phyloP scores from a whole-genome alignment of 345 rosid species.

The Ceriops zippeliana region DNA sequence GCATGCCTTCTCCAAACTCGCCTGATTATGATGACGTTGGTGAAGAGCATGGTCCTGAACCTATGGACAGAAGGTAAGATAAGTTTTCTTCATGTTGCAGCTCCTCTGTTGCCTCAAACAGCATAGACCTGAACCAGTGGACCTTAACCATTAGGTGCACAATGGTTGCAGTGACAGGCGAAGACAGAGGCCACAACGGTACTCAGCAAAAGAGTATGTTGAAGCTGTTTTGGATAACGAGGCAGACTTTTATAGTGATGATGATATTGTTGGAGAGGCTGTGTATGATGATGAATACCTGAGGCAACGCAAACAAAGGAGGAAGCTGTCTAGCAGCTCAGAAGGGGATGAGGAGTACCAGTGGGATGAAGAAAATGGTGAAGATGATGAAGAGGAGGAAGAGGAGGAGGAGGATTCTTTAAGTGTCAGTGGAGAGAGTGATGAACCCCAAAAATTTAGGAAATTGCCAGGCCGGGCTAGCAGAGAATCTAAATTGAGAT shows the following conservation, averaged over 20 bases:
- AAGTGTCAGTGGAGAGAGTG: constrained; percentile 78
- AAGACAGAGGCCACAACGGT: constrained; percentile 82
- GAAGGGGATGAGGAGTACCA: constrained; percentile 95
- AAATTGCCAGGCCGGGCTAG: constrained; percentile 64
- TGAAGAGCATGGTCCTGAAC: constrained; percentile 48
- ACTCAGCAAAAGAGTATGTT: constrained; percentile 70
- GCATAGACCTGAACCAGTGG: neutral
- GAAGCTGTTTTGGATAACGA: constrained; percentile 89
- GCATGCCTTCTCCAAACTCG: constrained; percentile 49
- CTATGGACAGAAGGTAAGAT: constrained; percentile 69
- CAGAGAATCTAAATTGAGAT: constrained; percentile 71
- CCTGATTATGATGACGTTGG: constrained; percentile 67
- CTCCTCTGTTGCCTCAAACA: neutral
- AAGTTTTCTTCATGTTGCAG: constrained; percentile 4
- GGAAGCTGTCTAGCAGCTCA: constrained; percentile 75
- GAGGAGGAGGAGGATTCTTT: constrained; percentile 79
- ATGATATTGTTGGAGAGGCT: constrained; percentile 99
- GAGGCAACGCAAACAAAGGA: constrained; percentile 73
- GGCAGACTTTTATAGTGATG: constrained; percentile 80
- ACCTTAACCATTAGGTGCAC: constrained; percentile 9
- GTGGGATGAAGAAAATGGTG: constrained; percentile 89
- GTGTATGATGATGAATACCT: constrained; percentile 98
- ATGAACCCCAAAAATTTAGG: constrained; percentile 62
- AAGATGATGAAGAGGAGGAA: constrained; percentile 76
- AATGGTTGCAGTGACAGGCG: constrained; percentile 55